Conservation (phyloP, 306 rosid genomes). For the Vicia villosa region DNA sequence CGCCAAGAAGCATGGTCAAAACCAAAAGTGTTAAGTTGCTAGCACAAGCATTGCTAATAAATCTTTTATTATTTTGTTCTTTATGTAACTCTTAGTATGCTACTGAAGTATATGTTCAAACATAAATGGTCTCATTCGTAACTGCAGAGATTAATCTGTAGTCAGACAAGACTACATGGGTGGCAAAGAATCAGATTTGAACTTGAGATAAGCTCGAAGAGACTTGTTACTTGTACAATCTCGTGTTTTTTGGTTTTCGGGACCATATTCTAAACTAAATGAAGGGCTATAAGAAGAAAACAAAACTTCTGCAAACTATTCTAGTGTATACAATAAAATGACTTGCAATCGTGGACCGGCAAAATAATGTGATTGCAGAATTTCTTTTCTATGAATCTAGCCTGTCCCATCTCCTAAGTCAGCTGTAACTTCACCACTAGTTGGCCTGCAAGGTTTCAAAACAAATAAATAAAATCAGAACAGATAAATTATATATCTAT, state of each 20-base stretch:
- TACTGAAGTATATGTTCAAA: conserved; percentile 5
- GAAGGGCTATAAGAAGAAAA: conserved; percentile 27
- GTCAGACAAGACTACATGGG: too few relatives aligned
- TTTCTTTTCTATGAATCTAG: conserved; percentile 33
- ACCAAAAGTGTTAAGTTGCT: conserved; percentile 17
- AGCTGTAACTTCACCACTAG: conserved; percentile 53
- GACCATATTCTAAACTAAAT: conserved; percentile 18
- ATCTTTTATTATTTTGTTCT: not conserved
- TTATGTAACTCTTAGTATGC: not conserved
- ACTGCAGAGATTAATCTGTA: not conserved
- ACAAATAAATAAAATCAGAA: too few relatives aligned
- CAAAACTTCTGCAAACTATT: conserved; percentile 6
- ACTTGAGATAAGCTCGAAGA: not conserved
- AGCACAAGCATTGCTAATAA: conserved; percentile 28
- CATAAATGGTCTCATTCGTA: not conserved
- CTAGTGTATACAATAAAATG: conserved; percentile 27
- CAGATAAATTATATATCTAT: too few relatives aligned
- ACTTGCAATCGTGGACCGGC: conserved; percentile 29
- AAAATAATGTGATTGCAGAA: conserved; percentile 17
- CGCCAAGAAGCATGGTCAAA: conserved; percentile 21
- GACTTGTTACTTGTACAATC: not conserved
- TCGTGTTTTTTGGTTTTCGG: too few relatives aligned
- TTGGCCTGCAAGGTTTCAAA: conserved; percentile 58
- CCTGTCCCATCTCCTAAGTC: conserved; percentile 20
- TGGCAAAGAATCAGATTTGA: not conserved